Base-by-base conservation (phyloP, 768 basidiomycete species). In the Boletus bicolor region DNA sequence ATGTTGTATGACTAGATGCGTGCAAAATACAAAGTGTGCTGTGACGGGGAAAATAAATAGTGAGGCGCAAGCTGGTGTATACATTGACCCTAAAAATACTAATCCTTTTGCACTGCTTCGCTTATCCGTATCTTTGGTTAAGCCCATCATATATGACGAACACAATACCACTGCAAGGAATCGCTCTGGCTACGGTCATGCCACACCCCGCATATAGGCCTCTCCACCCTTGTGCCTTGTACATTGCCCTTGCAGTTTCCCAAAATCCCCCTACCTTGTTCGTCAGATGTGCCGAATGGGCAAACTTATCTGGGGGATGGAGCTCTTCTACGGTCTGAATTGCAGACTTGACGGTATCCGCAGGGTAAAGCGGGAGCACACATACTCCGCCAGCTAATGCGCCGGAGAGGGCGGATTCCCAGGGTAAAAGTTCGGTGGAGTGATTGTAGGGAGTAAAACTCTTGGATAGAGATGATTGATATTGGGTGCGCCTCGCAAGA, bases 141-240 rank as follows among this genome's bases (percentile, higher is more conserved):
- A 94, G 74, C 28, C 83, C 84, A 67, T 95, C 89, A 64, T 93
- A 96, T 63, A 96, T 87, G 64, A 91, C 75, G 66, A 97, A 96
- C 56, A 95, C 94, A 53, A 95, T 79, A 0, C 89, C 93, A 61
- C 88, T 91, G 67, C 90, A 91, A 7, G 92, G 93, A 49, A 90
- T 85, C 15, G 86, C 83, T 63, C 90, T 77, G 30, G 85, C 85
- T 32, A 93, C 85, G 0, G 93, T 95, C 64, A 97, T 82, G 0
- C 93, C 93, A 71, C 89, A 92, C 1, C 93, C 93, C 3, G 89
- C 87, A 72, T 95, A 96, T 53, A 95, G 68, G 0, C 92, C 93
- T 54, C 74, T 75, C 15, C 95, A 63, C 1, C 93, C 94, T 64
- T 87, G 82, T 24, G 81, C 82, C 35, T 67, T 75, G 64, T 88